A percentile compares a stretch with the other conserved stretches of the same genome.
phyloP scores from a whole-genome alignment of 1,284 basidiomycete genomes.

The Xanthoconium separans region DNA sequence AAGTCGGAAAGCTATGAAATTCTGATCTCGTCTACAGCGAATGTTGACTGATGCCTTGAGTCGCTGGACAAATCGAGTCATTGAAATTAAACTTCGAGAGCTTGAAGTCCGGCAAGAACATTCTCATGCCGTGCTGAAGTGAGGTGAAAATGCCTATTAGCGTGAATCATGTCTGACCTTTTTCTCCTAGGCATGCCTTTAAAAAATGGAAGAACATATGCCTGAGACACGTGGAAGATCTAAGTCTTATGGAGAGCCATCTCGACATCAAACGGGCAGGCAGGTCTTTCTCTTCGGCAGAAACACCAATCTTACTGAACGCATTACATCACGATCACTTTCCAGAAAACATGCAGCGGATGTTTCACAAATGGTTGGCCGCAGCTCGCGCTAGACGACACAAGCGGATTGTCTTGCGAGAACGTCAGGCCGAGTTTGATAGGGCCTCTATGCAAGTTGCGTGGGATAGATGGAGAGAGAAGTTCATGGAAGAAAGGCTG shows the following conservation, averaged over 20 bases:
- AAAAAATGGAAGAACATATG: constrained; percentile 66
- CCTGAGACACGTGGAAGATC: constrained; percentile 62
- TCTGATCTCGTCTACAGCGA: constrained; percentile 42
- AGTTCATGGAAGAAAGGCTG: constrained; percentile 59
- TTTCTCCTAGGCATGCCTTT: constrained; percentile 48
- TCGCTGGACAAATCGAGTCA: constrained; percentile 69
- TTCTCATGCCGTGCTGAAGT: constrained; percentile 50
- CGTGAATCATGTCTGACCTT: constrained; percentile 4
- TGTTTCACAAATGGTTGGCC: constrained; percentile 70
- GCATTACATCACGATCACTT: constrained; percentile 1
- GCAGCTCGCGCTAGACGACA: constrained; percentile 56
- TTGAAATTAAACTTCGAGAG: constrained; percentile 70
- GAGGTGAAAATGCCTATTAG: constrained; percentile 18
- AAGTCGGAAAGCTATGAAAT: neutral
- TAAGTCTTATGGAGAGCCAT: constrained; percentile 79
- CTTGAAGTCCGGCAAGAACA: constrained; percentile 55
- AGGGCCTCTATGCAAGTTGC: constrained; percentile 46
- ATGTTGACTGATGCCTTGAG: constrained; percentile 46
- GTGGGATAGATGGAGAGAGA: constrained; percentile 79
- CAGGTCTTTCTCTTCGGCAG: constrained; percentile 23
- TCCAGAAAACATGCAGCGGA: constrained; percentile 61
- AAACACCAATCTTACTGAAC: constrained; percentile 5
- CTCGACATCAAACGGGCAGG: constrained; percentile 76
- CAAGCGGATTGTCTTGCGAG: constrained; percentile 54
- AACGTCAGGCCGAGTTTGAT: constrained; percentile 63